phyloP scores from a whole-genome alignment of 495 filamentous ascomycete species.

The Venustampulla echinocandica region DNA sequence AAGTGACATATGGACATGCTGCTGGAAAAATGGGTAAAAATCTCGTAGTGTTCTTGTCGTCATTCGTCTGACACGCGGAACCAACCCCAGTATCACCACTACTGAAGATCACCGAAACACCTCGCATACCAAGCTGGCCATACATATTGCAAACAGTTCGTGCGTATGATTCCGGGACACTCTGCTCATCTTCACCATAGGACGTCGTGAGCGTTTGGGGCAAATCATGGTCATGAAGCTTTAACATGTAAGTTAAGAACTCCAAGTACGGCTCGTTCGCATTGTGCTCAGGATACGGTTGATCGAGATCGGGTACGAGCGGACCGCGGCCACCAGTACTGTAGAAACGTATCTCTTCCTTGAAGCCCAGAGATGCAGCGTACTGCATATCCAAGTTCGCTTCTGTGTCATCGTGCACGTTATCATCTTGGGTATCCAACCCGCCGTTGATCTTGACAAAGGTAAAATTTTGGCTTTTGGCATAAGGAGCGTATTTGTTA shows the following conservation, averaged over 20 bases:
- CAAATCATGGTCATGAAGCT: slow-evolving; percentile 44
- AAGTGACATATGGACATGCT: slow-evolving; percentile 71
- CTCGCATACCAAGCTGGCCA: slow-evolving; percentile 59
- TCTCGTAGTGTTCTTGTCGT: slow-evolving; percentile 50
- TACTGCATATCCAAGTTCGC: slow-evolving; percentile 68
- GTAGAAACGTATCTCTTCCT: slow-evolving; percentile 52
- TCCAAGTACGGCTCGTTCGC: slow-evolving; percentile 77
- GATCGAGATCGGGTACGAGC: slow-evolving; percentile 44
- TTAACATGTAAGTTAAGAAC: slow-evolving; percentile 58
- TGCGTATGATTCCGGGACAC: slow-evolving; percentile 54
- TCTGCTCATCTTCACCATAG: slow-evolving; percentile 61
- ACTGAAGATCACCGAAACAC: slow-evolving; percentile 59
- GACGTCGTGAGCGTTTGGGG: slow-evolving; percentile 65
- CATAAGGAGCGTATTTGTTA: slow-evolving; percentile 37
- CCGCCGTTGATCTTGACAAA: slow-evolving; percentile 56
- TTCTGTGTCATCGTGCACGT: slow-evolving; percentile 38
- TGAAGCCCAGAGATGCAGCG: slow-evolving; percentile 48
- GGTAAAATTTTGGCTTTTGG: slow-evolving; percentile 36
- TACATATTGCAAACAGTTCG: slow-evolving; percentile 59
- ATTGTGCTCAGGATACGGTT: slow-evolving; percentile 28
- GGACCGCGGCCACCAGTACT: slow-evolving; percentile 54
- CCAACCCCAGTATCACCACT: slow-evolving; percentile 66
- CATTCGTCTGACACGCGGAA: slow-evolving; percentile 53
- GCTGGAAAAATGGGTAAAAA: slow-evolving; percentile 67
- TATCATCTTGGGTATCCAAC: slow-evolving; percentile 44